Conservation (phyloP, 2,329 filamentous ascomycete genomes). For the Zymoseptoria ardabiliae region DNA sequence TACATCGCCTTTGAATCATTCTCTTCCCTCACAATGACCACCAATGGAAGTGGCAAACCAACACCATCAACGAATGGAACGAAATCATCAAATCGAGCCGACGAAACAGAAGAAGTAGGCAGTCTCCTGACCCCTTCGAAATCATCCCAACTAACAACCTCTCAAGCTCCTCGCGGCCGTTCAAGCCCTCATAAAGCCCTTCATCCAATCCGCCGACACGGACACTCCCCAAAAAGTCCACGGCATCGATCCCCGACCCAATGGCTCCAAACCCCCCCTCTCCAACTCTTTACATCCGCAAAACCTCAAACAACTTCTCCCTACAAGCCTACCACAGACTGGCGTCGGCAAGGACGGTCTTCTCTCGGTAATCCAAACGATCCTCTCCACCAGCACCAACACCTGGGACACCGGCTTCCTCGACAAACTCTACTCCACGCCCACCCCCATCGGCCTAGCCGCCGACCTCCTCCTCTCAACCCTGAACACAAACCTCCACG, state of each 20-base stretch:
- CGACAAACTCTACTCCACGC: conserved; percentile 89
- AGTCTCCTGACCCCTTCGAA: not conserved
- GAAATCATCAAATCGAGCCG: conserved; percentile 22
- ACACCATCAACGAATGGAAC: conserved; percentile 5
- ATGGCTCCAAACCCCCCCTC: not conserved
- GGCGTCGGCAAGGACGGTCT: conserved; percentile 38
- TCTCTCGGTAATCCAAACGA: conserved; percentile 50
- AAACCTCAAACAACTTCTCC: conserved; percentile 35
- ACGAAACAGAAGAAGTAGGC: conserved; percentile 29
- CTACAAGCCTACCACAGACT: conserved; percentile 31
- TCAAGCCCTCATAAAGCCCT: conserved; percentile 60
- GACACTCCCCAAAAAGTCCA: conserved; percentile 48
- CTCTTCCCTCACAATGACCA: conserved; percentile 14
- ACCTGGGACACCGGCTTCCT: conserved; percentile 98
- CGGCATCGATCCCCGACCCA: conserved; percentile 46
- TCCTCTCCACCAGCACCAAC: conserved; percentile 85
- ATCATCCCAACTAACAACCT: conserved; percentile 3
- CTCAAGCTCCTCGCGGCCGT: conserved; percentile 60
- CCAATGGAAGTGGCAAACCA: conserved; percentile 17
- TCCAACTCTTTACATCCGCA: conserved; percentile 31
- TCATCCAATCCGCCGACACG: conserved; percentile 63
- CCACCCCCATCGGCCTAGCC: conserved; percentile 76
- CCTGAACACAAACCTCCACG: conserved; percentile 90
- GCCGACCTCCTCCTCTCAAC: conserved; percentile 78
- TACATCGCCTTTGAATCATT: not conserved